Percentiles rank a stretch among this genome's conserved stretches.
Evolutionary conservation across 2,329 filamentous ascomycete genomes (phyloP).

Genomic region (Aureobasidium sp.): DNA sequence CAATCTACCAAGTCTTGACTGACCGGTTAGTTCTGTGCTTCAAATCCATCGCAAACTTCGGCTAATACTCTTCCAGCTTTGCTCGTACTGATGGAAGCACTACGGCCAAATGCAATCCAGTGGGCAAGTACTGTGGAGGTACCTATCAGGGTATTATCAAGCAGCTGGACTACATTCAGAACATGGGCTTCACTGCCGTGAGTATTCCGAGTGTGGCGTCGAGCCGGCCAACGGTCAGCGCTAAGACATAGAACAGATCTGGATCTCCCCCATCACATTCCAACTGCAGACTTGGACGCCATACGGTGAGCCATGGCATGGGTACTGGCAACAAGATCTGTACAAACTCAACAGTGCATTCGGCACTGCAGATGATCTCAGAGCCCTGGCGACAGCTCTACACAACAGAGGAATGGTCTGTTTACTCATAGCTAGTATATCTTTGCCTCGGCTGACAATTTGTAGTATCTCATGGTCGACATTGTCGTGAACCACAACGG

Average conservation of each 20-base stretch:
- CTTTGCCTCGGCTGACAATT: not conserved
- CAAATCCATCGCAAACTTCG: not conserved
- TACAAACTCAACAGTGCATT: conserved; percentile 35
- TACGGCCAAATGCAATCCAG: conserved; percentile 32
- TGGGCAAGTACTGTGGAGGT: conserved; percentile 52
- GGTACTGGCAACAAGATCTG: conserved; percentile 49
- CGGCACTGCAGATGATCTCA: conserved; percentile 32
- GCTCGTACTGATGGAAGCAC: conserved; percentile 35
- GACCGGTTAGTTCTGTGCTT: conserved; percentile 28
- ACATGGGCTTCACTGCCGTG: conserved; percentile 53
- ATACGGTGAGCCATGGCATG: conserved; percentile 45
- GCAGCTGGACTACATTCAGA: conserved; percentile 57
- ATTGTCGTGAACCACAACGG: conserved; percentile 34
- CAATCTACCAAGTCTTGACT: conserved; percentile 39
- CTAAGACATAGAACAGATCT: conserved; percentile 26
- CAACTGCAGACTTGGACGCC: conserved; percentile 34
- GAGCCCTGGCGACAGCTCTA: conserved; percentile 28
- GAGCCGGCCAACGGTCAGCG: not conserved
- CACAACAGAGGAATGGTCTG: conserved; percentile 33
- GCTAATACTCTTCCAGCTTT: conserved; percentile 24
- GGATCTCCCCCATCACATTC: conserved; percentile 52
- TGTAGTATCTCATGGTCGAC: conserved; percentile 34
- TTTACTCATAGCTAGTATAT: no score
- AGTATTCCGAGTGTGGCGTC: conserved; percentile 23
- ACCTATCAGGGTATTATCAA: conserved; percentile 53